A percentile compares a stretch with the other conserved stretches of the same genome.
phyloP scores from a whole-genome alignment of 306 rosid genomes.

The Rosa multiflora region DNA sequence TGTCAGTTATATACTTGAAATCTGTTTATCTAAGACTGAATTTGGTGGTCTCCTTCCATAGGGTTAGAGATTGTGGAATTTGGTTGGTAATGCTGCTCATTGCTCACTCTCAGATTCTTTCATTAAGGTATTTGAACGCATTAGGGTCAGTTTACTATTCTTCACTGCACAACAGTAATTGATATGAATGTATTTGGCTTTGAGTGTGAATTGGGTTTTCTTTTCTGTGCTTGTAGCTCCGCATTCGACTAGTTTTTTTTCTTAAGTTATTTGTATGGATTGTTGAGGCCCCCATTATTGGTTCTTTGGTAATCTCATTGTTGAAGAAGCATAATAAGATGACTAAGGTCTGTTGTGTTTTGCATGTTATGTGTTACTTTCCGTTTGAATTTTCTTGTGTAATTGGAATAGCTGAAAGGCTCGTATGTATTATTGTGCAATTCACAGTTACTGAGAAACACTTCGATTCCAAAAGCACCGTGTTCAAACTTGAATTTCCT shows the following conservation, averaged over 20 bases:
- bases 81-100: too few species aligned
- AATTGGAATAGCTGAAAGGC: too few species aligned
- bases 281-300: constrained; percentile 59
- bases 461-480: constrained; percentile 75
- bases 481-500: constrained; percentile 94
- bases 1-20: too few species aligned
- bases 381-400: too few species aligned
- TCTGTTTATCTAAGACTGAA: too few species aligned
- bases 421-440: constrained; percentile 10
- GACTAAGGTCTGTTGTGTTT: too few species aligned
- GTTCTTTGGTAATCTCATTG: constrained; percentile 48
- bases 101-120: too few species aligned
- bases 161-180: not conserved
- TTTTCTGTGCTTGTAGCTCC: constrained; percentile 61
- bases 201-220: constrained; percentile 13
- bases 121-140: too few species aligned
- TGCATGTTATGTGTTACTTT: too few species aligned
- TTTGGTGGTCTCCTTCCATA: too few species aligned
- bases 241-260: constrained; percentile 66
- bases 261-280: constrained; percentile 65
- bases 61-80: too few species aligned
- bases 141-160: not conserved
- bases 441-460: constrained; percentile 60
- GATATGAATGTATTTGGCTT: not conserved
- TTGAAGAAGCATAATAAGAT: not conserved